phyloP scores from a whole-genome alignment of 2,329 filamentous ascomycete genomes.

The Biscogniauxia marginata region DNA sequence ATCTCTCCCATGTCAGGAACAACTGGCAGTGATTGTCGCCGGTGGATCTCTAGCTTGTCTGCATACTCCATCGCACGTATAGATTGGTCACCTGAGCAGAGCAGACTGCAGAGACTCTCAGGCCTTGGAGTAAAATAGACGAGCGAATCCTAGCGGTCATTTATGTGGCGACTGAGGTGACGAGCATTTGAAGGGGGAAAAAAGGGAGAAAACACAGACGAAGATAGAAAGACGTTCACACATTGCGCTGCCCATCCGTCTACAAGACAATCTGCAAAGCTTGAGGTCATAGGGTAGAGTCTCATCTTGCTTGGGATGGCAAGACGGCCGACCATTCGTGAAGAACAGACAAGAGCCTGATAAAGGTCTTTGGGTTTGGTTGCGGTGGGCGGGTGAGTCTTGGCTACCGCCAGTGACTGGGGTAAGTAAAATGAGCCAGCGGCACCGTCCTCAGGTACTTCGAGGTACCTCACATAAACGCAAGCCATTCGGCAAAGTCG shows the following conservation, averaged over 20 bases:
- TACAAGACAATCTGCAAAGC: neutral
- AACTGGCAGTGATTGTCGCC: neutral
- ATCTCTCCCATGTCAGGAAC: neutral
- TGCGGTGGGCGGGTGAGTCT: neutral
- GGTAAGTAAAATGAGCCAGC: constrained; percentile 3
- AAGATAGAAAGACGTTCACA: neutral
- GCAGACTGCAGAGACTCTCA: neutral
- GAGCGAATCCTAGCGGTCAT: too few relatives aligned
- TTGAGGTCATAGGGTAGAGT: neutral
- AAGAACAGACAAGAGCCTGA: neutral
- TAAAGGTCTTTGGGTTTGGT: neutral
- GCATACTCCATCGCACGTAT: neutral
- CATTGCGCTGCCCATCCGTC: constrained; percentile 2
- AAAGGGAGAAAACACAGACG: too few relatives aligned
- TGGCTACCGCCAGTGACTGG: constrained; percentile 8
- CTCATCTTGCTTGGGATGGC: neutral
- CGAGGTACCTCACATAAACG: constrained; percentile 21
- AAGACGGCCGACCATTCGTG: neutral
- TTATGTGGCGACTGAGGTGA: too few relatives aligned
- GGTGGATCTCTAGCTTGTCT: neutral
- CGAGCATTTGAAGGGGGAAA: too few relatives aligned
- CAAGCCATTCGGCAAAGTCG: constrained; percentile 25
- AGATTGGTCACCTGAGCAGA: neutral
- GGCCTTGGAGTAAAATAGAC: neutral
- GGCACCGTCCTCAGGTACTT: constrained; percentile 20